A percentile compares a stretch with the other conserved stretches of the same genome.
These are phyloP conservation scores for Kondoa malvinella DNA, from an alignment of 768 basidiomycete species.

Conservation along the genomic window DNA sequence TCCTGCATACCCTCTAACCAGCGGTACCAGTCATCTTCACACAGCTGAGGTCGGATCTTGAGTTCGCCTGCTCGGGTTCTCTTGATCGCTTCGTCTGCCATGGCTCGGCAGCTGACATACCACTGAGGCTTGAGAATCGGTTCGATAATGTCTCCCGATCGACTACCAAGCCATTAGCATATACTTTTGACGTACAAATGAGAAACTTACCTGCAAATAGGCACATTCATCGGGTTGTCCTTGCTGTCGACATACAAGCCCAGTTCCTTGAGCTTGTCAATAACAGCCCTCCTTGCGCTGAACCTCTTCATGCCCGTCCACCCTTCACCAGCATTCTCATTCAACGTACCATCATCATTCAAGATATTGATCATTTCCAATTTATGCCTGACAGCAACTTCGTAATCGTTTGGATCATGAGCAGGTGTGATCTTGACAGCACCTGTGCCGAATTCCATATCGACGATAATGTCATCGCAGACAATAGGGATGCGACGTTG, in stretches of 20 bases:
- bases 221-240: slow-evolving; percentile 94
- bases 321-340: slow-evolving; percentile 57
- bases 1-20: slow-evolving; percentile 93
- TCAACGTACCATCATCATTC: slow-evolving; percentile 92
- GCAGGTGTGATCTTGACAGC: slow-evolving; percentile 98
- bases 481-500: slow-evolving; percentile 73
- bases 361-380: slow-evolving; percentile 84
- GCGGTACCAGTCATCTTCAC: slow-evolving; percentile 85
- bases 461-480: slow-evolving; percentile 62
- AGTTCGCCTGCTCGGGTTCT: slow-evolving; percentile 80
- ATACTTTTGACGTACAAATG: neutral
- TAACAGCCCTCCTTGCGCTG: slow-evolving; percentile 68
- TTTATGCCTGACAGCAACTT: slow-evolving; percentile 70
- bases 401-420: slow-evolving; percentile 93
- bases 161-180: slow-evolving; percentile 38
- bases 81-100: slow-evolving; percentile 77
- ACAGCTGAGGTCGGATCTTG: slow-evolving; percentile 59
- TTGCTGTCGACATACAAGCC: slow-evolving; percentile 79
- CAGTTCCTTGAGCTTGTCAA: slow-evolving; percentile 63
- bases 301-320: slow-evolving; percentile 88
- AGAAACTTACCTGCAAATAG: slow-evolving; percentile 57
- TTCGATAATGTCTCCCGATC: slow-evolving; percentile 94
- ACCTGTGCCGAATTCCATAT: slow-evolving; percentile 92
- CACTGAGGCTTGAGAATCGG: slow-evolving; percentile 91
- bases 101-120: slow-evolving; percentile 88